A percentile compares a stretch with the other conserved stretches of the same genome.
Evolutionary conservation across 345 rosid species (phyloP).

Genomic region (Corchorus capsularis): DNA sequence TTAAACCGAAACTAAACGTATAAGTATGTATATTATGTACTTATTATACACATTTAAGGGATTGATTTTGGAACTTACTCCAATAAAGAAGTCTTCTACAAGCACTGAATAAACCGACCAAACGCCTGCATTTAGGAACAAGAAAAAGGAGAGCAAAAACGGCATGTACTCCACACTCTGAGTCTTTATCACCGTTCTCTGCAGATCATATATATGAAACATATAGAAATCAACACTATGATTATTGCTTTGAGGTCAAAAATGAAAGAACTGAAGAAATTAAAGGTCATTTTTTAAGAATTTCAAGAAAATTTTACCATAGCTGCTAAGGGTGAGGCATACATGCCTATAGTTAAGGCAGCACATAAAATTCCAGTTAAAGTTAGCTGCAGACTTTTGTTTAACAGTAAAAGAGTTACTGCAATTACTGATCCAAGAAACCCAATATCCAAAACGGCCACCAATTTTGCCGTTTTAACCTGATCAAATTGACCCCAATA

Average conservation of each 20-base stretch:
- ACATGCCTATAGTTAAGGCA: constrained; percentile 50
- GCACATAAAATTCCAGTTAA: constrained; percentile 50
- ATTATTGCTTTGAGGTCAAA: neutral
- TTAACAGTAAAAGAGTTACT: constrained; percentile 41
- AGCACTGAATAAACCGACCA: constrained; percentile 40
- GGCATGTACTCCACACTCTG: constrained; percentile 52
- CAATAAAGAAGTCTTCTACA: constrained; percentile 39
- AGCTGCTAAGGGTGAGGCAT: constrained; percentile 50
- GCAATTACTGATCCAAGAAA: constrained; percentile 47
- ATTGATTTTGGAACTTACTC: constrained; percentile 29
- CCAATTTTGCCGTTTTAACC: constrained; percentile 43
- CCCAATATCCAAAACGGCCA: constrained; percentile 39
- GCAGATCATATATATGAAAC: neutral
- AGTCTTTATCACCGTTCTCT: constrained; percentile 35
- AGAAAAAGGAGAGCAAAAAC: constrained; percentile 41
- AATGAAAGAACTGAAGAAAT: neutral
- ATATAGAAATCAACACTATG: neutral
- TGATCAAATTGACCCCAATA: constrained; percentile 7
- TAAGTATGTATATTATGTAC: no score
- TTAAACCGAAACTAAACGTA: no score
- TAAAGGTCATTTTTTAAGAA: neutral
- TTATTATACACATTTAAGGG: neutral
- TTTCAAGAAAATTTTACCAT: constrained; percentile 38
- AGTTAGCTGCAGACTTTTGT: constrained; percentile 31
- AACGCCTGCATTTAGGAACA: constrained; percentile 34